Percentiles rank a stretch among this genome's conserved stretches.
Conservation (phyloP, 2,329 filamentous ascomycete genomes). For the Pleoardoris graminearum region DNA sequence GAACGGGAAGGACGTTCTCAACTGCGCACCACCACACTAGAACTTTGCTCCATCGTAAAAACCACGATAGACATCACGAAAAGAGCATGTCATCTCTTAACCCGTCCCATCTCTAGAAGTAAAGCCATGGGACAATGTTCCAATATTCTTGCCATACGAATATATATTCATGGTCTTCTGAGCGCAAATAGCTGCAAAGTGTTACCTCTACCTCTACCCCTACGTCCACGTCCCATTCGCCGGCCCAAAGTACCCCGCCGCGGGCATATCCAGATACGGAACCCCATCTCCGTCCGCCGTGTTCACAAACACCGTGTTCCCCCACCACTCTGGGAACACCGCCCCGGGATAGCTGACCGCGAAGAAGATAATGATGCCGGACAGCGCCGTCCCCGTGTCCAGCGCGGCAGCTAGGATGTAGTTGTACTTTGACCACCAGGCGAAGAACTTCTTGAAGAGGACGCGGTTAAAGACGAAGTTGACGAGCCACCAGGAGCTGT, state of each 20-base stretch:
- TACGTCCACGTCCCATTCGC: conserved; percentile 1
- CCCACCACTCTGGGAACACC: conserved; percentile 76
- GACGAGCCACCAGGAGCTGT: conserved; percentile 82
- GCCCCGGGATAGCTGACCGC: conserved; percentile 55
- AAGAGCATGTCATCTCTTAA: too few relatives aligned
- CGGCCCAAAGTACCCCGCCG: neutral
- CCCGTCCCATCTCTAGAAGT: too few relatives aligned
- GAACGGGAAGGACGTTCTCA: too few relatives aligned
- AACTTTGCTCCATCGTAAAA: too few relatives aligned
- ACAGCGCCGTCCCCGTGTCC: conserved; percentile 80
- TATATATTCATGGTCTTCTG: too few relatives aligned
- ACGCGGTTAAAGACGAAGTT: conserved; percentile 83
- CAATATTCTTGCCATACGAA: too few relatives aligned
- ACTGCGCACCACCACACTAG: too few relatives aligned
- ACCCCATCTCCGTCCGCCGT: neutral
- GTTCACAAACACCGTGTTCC: conserved; percentile 2
- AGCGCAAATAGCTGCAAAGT: too few relatives aligned
- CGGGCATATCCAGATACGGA: neutral
- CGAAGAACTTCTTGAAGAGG: conserved; percentile 67
- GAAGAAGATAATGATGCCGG: conserved; percentile 83
- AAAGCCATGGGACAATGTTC: too few relatives aligned
- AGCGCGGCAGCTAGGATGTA: conserved; percentile 85
- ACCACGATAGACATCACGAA: too few relatives aligned
- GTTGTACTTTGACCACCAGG: conserved; percentile 90
- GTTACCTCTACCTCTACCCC: neutral